Evolutionary conservation across 768 basidiomycete genomes (phyloP), one percentile per base, ranked within the genome.

Genomic region (Mycena vitilis): DNA sequence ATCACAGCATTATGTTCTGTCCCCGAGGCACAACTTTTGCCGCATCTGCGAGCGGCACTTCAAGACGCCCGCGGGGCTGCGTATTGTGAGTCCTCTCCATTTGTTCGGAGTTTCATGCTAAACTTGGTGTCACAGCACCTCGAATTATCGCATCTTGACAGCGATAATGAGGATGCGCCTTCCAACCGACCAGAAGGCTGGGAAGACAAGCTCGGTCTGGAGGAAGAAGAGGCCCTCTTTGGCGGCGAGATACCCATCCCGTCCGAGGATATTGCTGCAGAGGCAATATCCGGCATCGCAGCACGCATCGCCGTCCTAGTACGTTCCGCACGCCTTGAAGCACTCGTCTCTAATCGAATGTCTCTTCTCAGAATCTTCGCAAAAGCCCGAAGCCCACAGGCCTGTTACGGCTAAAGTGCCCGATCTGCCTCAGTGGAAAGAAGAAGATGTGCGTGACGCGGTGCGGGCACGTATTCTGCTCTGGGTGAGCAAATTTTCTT

Each of bases 381-480:
- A 58, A 63, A 45, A 44, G 30, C 51, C 18, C 55, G 23, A 68
- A 53, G 55, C 48, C 22, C 30, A 51, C 13, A 22, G 68, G 56
- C 12, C 66, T 71, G 10, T 44, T 78, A 18, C 44, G 69, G 37
- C 61, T 74, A 40, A 69, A 22, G 30, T 81, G 80, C 56, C 74
- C 78, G 10, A 74, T 79, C 30, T 80, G 80, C 60, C 75, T 80
- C 9, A 71, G 74, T 37, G 57, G 65, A 1, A 70, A 73, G 0
- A 68, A 65, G 47, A 70, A 71, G 10, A 77, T 75, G 60, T 73
- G 71, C 45, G 73, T 74, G 10, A 80, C 78, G 6, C 67, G 64
- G 13, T 80, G 80, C 62, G 80, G 79, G 18, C 79, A 78, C 54
- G 36, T 78, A 56, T 81, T 80, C 66, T 80, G 80, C 68, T 67